Conservation (phyloP, 1,284 basidiomycete species). For the Chalciporus sp. region DNA sequence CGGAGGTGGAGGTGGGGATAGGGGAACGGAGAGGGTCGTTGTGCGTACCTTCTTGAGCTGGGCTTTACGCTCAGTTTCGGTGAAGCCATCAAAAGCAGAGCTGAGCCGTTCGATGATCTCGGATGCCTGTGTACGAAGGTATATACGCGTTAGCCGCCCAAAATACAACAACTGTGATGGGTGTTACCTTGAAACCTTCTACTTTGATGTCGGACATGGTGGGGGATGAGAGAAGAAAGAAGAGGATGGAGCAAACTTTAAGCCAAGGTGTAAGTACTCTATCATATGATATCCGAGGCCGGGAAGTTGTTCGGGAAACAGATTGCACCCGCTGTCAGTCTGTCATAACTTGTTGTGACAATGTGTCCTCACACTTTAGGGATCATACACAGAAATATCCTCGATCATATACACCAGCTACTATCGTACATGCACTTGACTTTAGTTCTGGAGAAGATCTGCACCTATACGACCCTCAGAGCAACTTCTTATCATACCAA, state of each 20-base stretch:
- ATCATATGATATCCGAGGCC: background rate
- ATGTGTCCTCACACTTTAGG: too few species aligned
- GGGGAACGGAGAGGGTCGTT: too few species aligned
- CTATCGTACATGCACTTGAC: too few species aligned
- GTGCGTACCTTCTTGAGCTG: conserved; percentile 82
- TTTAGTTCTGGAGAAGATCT: too few species aligned
- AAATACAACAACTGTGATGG: too few species aligned
- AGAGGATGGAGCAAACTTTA: background rate
- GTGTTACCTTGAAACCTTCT: conserved; percentile 56
- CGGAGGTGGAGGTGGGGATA: background rate
- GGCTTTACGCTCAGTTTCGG: conserved; percentile 73
- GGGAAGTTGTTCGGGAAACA: too few species aligned
- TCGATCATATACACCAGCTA: too few species aligned
- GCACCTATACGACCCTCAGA: conserved; percentile 3
- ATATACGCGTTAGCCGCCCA: background rate
- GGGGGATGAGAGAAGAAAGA: background rate
- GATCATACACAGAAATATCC: too few species aligned
- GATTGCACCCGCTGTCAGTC: too few species aligned
- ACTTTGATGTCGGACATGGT: conserved; percentile 60
- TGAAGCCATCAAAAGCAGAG: conserved; percentile 63
- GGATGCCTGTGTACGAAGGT: conserved; percentile 59
- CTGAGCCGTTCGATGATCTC: conserved; percentile 67
- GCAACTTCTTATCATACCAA: conserved; percentile 28
- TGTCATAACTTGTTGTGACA: background rate
- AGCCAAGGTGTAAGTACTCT: background rate